Evolutionary conservation across 2,329 filamentous ascomycete species (phyloP).

Genomic region (Bretziella fagacearum): DNA sequence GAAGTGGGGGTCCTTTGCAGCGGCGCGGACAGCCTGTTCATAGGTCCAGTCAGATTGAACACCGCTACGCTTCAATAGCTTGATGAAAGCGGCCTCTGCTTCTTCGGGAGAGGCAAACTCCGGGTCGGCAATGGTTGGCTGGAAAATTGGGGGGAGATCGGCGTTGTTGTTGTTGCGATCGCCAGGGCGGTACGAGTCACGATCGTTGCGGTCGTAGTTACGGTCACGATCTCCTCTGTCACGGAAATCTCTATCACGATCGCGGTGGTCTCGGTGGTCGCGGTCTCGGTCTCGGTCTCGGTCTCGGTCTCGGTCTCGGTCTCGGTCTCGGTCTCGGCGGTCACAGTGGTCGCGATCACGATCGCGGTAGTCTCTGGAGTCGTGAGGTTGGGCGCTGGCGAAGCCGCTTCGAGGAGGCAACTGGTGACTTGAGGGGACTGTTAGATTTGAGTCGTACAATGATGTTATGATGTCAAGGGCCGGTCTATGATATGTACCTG

Average conservation of each 20-base stretch:
- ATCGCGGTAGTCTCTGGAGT: slow-evolving; percentile 13
- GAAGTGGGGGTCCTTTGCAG: slow-evolving; percentile 82
- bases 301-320: slow-evolving; percentile 13
- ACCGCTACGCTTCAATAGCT: slow-evolving; percentile 67
- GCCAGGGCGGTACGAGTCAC: slow-evolving; percentile 18
- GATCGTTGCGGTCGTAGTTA: too few relatives aligned
- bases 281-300: slow-evolving; percentile 12
- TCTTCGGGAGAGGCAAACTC: slow-evolving; percentile 70
- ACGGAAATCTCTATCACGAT: slow-evolving; percentile 19
- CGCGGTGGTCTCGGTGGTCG: slow-evolving; percentile 21
- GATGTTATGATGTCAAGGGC: background rate
- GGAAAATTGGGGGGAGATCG: slow-evolving; percentile 21
- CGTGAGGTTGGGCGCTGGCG: slow-evolving; percentile 18
- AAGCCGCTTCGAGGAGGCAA: slow-evolving; percentile 28
- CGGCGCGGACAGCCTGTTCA: slow-evolving; percentile 72
- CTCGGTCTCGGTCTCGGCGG: slow-evolving; percentile 16
- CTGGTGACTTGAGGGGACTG: slow-evolving; percentile 18
- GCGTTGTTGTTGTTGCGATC: slow-evolving; percentile 3
- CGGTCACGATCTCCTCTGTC: slow-evolving; percentile 17
- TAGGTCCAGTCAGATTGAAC: slow-evolving; percentile 87
- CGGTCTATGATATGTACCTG: background rate
- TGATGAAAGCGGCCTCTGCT: slow-evolving; percentile 82
- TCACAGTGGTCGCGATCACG: slow-evolving; percentile 21
- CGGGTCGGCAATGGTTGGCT: slow-evolving; percentile 51
- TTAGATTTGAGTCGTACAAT: background rate